Percentiles rank a stretch among this genome's conserved stretches.
These are phyloP conservation scores for Colletotrichum sp. DNA, from an alignment of 2,329 filamentous ascomycete species.

Conservation along the genomic window DNA sequence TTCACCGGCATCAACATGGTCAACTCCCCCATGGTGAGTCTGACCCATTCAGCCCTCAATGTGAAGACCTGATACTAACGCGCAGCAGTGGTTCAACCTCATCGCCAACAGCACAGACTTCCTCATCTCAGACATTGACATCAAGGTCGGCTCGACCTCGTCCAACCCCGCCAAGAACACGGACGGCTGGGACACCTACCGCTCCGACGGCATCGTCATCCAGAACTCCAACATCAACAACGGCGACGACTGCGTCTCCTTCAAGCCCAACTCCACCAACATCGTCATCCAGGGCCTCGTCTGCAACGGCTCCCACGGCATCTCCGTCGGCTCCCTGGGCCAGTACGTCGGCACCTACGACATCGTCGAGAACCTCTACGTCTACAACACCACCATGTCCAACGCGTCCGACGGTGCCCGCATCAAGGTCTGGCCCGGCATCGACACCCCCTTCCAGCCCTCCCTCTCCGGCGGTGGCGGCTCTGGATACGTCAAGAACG, in stretches of 20 bases:
- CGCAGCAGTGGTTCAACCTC: slow-evolving; percentile 53
- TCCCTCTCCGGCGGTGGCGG: slow-evolving; percentile 66
- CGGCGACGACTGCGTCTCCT: slow-evolving; percentile 74
- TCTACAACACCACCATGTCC: slow-evolving; percentile 64
- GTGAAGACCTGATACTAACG: background rate
- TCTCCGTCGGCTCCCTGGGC: slow-evolving; percentile 74
- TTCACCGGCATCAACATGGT: slow-evolving; percentile 66
- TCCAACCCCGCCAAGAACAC: slow-evolving; percentile 67
- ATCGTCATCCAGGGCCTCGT: slow-evolving; percentile 70
- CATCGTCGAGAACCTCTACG: slow-evolving; percentile 72
- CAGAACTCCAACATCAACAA: slow-evolving; percentile 70
- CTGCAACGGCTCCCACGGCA: slow-evolving; percentile 75
- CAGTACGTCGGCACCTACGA: slow-evolving; percentile 70
- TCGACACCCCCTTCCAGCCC: slow-evolving; percentile 50
- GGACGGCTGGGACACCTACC: slow-evolving; percentile 70
- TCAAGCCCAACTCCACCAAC: slow-evolving; percentile 76
- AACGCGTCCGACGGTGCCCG: slow-evolving; percentile 70
- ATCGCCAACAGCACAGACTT: slow-evolving; percentile 70
- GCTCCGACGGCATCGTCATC: slow-evolving; percentile 66
- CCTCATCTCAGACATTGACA: slow-evolving; percentile 66
- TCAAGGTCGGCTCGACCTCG: slow-evolving; percentile 59
- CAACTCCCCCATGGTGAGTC: slow-evolving; percentile 51
- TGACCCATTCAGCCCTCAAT: background rate
- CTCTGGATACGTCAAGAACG: slow-evolving; percentile 62
- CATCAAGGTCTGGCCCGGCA: slow-evolving; percentile 76